phyloP scores from a whole-genome alignment of 2,329 filamentous ascomycete species.

The Beauveria medogensis region DNA sequence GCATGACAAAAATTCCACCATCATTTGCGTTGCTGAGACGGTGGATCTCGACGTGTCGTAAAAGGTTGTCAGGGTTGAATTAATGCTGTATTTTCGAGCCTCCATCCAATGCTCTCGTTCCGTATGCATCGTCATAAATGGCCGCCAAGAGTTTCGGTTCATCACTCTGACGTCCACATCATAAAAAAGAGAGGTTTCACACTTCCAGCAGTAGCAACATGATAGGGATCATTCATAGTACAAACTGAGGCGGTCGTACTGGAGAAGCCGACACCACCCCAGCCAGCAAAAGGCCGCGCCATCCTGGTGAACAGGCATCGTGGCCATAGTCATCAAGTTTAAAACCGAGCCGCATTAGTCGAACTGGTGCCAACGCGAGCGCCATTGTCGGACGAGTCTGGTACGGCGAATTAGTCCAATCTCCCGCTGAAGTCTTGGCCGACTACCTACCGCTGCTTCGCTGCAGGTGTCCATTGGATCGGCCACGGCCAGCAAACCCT shows the following conservation, averaged over 20 bases:
- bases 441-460: slow-evolving; percentile 49
- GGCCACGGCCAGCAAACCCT: slow-evolving; percentile 46
- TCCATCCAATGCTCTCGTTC: slow-evolving; percentile 31
- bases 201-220: neutral
- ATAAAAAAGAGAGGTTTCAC: slow-evolving; percentile 5
- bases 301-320: neutral
- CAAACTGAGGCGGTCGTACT: neutral
- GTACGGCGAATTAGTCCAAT: neutral
- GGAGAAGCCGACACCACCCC: slow-evolving; percentile 8
- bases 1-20: neutral
- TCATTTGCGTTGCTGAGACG: slow-evolving; percentile 12
- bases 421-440: neutral
- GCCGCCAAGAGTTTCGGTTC: slow-evolving; percentile 10
- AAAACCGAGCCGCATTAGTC: slow-evolving; percentile 18
- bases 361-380: slow-evolving; percentile 29
- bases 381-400: slow-evolving; percentile 37
- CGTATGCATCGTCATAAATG: slow-evolving; percentile 31
- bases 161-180: slow-evolving; percentile 1
- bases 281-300: slow-evolving; percentile 14
- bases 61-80: slow-evolving; percentile 32
- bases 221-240: slow-evolving; percentile 5
- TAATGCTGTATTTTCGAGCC: slow-evolving; percentile 31
- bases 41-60: slow-evolving; percentile 25
- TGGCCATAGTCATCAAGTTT: neutral
- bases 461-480: slow-evolving; percentile 53